Evolutionary conservation across 306 rosid genomes (phyloP).

Genomic region (Senna siamea): DNA sequence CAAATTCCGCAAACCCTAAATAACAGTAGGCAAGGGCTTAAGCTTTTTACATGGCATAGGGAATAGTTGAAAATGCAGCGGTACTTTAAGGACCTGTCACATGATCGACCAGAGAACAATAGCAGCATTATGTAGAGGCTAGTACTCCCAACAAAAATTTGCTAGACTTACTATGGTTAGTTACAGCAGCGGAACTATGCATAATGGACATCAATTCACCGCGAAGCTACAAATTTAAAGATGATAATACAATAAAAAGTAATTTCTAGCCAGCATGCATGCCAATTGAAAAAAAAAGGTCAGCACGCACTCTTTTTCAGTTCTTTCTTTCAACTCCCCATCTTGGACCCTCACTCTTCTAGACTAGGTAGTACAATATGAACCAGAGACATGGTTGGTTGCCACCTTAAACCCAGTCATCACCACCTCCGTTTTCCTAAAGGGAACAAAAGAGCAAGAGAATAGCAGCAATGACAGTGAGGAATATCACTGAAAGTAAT

Average conservation of each 20-base stretch:
- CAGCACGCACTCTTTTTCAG: constrained; percentile 65
- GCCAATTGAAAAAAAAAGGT: constrained; percentile 69
- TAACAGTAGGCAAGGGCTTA: no score
- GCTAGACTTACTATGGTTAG: neutral
- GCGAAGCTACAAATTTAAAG: constrained; percentile 2
- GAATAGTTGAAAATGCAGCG: neutral
- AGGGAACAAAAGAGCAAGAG: constrained; percentile 24
- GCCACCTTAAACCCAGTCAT: constrained; percentile 33
- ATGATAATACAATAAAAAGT: constrained; percentile 21
- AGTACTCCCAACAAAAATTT: neutral
- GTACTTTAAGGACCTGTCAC: neutral
- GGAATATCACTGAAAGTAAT: constrained; percentile 39
- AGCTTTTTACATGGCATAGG: neutral
- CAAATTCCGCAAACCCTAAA: no score
- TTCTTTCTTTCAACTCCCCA: constrained; percentile 30
- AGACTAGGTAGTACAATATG: constrained; percentile 54
- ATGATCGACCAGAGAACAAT: neutral
- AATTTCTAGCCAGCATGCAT: constrained; percentile 48
- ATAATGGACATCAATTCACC: constrained; percentile 28
- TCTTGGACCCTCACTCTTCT: constrained; percentile 35
- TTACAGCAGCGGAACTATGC: constrained; percentile 23
- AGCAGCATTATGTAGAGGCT: neutral
- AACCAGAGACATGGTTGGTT: constrained; percentile 45
- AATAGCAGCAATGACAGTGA: constrained; percentile 38
- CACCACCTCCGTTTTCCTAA: neutral